These are phyloP conservation scores for Umbilicaria muhlenbergii DNA, from an alignment of 495 filamentous ascomycete species.

Conservation along the genomic window DNA sequence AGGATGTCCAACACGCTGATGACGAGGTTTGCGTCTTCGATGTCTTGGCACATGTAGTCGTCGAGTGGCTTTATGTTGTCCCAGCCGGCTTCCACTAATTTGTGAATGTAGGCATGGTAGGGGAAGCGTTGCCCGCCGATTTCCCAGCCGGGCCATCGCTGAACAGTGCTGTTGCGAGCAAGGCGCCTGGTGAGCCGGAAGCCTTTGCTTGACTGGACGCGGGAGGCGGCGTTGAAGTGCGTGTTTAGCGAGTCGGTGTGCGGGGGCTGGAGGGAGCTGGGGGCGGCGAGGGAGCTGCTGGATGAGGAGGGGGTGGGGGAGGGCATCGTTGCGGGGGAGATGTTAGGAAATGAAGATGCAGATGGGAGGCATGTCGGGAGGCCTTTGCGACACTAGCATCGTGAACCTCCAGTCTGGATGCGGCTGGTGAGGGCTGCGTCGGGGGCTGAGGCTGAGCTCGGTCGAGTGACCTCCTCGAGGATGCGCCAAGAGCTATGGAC, in stretches of 20 bases:
- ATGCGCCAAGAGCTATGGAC: no score
- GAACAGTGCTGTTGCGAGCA: conserved; percentile 1
- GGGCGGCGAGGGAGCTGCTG: no score
- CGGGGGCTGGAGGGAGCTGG: no score
- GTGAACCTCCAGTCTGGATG: no score
- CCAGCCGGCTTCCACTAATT: conserved; percentile 14
- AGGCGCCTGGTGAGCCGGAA: neutral
- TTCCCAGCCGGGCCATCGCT: conserved; percentile 6
- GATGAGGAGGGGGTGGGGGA: no score
- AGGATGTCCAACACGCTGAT: conserved; percentile 13
- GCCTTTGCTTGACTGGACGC: conserved; percentile 1
- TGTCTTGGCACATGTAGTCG: conserved; percentile 6
- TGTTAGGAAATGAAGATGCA: no score
- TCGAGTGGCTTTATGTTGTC: conserved; percentile 12
- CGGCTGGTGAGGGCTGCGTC: no score
- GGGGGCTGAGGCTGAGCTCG: neutral
- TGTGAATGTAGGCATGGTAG: conserved; percentile 14
- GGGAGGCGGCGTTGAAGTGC: neutral
- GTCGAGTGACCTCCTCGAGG: no score
- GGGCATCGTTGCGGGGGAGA: no score
- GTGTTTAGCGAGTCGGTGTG: no score
- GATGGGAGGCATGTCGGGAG: no score
- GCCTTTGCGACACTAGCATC: no score
- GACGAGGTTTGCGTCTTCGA: conserved; percentile 6
- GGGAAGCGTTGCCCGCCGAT: conserved; percentile 1